Evolutionary conservation across 495 filamentous ascomycete species (phyloP).

Genomic region (Baudoinia panamericana): DNA sequence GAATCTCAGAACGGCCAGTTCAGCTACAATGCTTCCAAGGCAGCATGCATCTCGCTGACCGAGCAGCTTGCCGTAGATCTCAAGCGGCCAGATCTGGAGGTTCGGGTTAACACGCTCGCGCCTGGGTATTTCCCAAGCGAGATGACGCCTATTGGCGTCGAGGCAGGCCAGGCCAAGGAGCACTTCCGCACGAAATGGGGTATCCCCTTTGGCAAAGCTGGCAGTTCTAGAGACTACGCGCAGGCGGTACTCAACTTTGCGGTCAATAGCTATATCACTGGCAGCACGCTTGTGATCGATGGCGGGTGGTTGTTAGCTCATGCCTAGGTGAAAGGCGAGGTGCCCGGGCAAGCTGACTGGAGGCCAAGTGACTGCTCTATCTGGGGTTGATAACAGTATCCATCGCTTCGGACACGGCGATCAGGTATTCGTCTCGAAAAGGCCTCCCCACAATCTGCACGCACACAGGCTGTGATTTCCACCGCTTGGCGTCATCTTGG

Average conservation of each 20-base stretch:
- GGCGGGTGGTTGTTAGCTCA: constrained; percentile 6
- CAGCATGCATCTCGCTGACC: constrained; percentile 29
- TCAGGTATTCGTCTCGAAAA: constrained; percentile 4
- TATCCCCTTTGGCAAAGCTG: constrained; percentile 16
- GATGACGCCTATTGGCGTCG: constrained; percentile 47
- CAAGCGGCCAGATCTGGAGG: constrained; percentile 21
- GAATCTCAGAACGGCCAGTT: constrained; percentile 31
- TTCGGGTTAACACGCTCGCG: constrained; percentile 35
- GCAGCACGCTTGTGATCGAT: constrained; percentile 8
- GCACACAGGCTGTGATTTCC: constrained; percentile 5
- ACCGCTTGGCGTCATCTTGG: constrained; percentile 7
- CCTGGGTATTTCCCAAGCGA: constrained; percentile 48
- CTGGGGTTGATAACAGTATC: constrained; percentile 8
- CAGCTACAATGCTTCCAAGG: constrained; percentile 33
- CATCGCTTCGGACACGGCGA: constrained; percentile 3
- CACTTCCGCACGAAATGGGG: constrained; percentile 17
- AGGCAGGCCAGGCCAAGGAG: constrained; percentile 42
- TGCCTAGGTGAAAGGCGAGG: not conserved
- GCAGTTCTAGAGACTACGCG: constrained; percentile 12
- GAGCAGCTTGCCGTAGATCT: constrained; percentile 38
- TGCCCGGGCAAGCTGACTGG: too few species aligned
- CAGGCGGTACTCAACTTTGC: constrained; percentile 17
- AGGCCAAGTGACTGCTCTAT: too few species aligned
- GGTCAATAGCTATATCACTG: constrained; percentile 14
- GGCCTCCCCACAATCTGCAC: constrained; percentile 11